Evolutionary conservation across 345 rosid genomes (phyloP).

Genomic region (Cardamine resedifolia): DNA sequence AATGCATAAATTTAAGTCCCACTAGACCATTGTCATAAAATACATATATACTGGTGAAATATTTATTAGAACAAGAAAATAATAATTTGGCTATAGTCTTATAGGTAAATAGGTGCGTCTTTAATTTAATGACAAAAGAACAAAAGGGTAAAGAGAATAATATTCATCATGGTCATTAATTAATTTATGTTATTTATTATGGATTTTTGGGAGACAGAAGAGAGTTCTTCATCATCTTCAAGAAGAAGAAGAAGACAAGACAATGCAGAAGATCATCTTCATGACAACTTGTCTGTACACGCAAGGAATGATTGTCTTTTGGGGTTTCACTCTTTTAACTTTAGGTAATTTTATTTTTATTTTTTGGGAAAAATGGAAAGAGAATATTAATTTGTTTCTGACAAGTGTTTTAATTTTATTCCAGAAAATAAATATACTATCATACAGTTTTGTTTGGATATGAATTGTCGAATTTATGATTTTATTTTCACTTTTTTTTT

Average conservation of each 20-base stretch:
- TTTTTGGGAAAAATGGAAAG: conserved; percentile 25
- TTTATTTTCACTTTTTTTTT: neutral
- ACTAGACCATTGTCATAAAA: conserved; percentile 21
- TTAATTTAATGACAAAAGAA: neutral
- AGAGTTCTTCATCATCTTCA: conserved; percentile 39
- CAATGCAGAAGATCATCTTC: conserved; percentile 35
- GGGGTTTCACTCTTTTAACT: conserved; percentile 36
- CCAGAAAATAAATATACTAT: conserved; percentile 33
- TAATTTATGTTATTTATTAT: neutral
- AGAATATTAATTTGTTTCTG: conserved; percentile 39
- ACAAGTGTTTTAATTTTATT: conserved; percentile 37
- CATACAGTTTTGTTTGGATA: conserved; percentile 38
- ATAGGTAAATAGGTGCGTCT: conserved; percentile 24
- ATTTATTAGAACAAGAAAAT: conserved; percentile 6
- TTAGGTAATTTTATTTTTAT: conserved; percentile 29
- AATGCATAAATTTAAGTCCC: conserved; percentile 7
- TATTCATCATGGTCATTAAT: conserved; percentile 34
- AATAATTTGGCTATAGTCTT: conserved; percentile 15
- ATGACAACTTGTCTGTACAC: conserved; percentile 44
- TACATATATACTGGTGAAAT: conserved; percentile 10
- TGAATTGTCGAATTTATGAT: conserved; percentile 28
- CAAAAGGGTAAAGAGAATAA: conserved; percentile 34
- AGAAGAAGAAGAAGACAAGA: conserved; percentile 43
- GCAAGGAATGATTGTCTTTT: conserved; percentile 45
- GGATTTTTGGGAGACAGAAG: conserved; percentile 33